phyloP scores from a whole-genome alignment of 2,329 filamentous ascomycete genomes.

The Trichoderma sp. region DNA sequence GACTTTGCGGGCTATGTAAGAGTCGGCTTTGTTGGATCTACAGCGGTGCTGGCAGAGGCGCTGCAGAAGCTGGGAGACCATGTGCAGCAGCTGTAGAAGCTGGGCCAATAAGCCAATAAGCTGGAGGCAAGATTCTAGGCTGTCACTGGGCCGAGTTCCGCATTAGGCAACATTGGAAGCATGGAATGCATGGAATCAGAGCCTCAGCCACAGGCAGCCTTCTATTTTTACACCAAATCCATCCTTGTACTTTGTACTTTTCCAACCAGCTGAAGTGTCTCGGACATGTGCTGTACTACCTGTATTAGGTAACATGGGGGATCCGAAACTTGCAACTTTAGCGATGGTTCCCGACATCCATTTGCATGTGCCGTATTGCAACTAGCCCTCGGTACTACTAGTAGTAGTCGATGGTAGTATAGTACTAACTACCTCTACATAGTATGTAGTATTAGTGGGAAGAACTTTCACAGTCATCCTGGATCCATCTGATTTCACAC shows the following conservation, averaged over 20 bases:
- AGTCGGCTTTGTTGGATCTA: constrained; percentile 72
- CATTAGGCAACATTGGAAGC: background rate
- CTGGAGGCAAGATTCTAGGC: background rate
- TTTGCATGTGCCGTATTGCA: background rate
- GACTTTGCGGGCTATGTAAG: constrained; percentile 74
- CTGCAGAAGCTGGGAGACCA: constrained; percentile 50
- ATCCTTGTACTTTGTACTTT: too few species aligned
- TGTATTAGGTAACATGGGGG: background rate
- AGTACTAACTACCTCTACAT: too few species aligned
- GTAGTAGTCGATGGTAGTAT: too few species aligned
- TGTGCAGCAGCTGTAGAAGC: constrained; percentile 26
- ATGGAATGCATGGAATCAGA: background rate
- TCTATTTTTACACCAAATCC: background rate
- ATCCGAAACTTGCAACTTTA: background rate
- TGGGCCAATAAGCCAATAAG: background rate
- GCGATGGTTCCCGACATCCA: background rate
- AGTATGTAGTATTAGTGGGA: too few species aligned
- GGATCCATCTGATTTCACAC: too few species aligned
- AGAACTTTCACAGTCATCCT: too few species aligned
- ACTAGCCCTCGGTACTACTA: background rate
- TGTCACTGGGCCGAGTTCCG: background rate
- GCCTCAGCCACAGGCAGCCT: background rate
- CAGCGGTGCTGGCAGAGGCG: constrained; percentile 63
- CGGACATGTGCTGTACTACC: background rate
- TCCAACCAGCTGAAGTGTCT: background rate